Evolutionary conservation across 2,329 filamentous ascomycete species (phyloP).

Genomic region (Chalaropsis ovoidea): DNA sequence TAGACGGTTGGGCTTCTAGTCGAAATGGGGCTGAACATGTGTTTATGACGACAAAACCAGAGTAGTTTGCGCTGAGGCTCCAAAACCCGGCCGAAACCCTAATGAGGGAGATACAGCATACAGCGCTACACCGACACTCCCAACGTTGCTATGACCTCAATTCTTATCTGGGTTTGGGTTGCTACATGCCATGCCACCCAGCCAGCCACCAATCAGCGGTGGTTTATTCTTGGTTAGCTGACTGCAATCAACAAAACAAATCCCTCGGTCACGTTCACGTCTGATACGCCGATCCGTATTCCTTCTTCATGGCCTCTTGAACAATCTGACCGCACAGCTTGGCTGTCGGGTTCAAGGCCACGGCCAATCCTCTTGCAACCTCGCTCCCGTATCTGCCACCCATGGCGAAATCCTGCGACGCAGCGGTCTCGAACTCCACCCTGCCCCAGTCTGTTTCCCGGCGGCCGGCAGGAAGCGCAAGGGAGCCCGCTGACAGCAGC

Average conservation of each 20-base stretch:
- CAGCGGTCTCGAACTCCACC: conserved; percentile 51
- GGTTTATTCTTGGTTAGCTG: not conserved
- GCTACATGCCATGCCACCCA: not conserved
- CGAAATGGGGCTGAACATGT: not conserved
- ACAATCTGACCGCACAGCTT: conserved; percentile 62
- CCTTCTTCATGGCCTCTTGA: conserved; percentile 58
- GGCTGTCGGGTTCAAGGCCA: conserved; percentile 56
- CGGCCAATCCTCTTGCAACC: conserved; percentile 53
- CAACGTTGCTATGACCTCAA: not conserved
- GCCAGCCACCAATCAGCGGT: not conserved
- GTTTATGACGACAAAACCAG: not conserved
- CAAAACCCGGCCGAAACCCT: not conserved
- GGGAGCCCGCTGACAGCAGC: conserved; percentile 33
- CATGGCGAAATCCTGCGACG: conserved; percentile 52
- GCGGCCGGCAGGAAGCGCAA: conserved; percentile 36
- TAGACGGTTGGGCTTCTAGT: conserved; percentile 29
- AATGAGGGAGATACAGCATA: not conserved
- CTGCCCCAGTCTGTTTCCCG: conserved; percentile 42
- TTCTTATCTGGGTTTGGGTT: not conserved
- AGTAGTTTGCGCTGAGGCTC: not conserved
- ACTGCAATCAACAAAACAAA: not conserved
- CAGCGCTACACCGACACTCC: not conserved
- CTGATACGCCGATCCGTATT: conserved; percentile 47
- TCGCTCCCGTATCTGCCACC: conserved; percentile 57
- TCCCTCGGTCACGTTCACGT: conserved; percentile 28